Evolutionary conservation across 305 asterid genomes (phyloP).

Genomic region (Solanum chacoense): DNA sequence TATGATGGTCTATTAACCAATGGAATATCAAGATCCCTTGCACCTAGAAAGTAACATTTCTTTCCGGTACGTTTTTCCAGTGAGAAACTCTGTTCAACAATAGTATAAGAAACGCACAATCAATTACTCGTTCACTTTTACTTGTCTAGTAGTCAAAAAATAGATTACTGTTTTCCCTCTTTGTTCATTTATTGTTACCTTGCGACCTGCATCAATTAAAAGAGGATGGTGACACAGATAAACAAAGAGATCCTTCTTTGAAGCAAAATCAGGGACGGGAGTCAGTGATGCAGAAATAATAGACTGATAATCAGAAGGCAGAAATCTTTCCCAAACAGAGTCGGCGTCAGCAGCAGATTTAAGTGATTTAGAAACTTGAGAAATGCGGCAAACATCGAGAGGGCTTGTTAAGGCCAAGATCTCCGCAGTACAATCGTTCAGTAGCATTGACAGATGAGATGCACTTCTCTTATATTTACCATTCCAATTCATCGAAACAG

Average conservation of each 20-base stretch:
- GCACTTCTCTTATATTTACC: not conserved
- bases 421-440: not conserved
- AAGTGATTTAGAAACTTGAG: not conserved
- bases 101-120: not conserved
- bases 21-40: conserved; percentile 15
- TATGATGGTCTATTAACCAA: not conserved
- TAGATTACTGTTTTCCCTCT: not conserved
- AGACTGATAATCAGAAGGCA: not conserved
- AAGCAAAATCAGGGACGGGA: not conserved
- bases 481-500: not conserved
- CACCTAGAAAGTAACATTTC: conserved; percentile 18
- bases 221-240: not conserved
- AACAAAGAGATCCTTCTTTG: not conserved
- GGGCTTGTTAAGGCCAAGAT: not conserved
- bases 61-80: conserved; percentile 14
- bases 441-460: not conserved
- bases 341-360: not conserved
- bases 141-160: not conserved
- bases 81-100: conserved; percentile 10
- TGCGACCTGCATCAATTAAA: not conserved
- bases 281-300: not conserved
- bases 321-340: not conserved
- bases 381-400: not conserved
- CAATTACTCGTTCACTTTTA: not conserved
- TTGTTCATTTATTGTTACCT: not conserved